A percentile compares a stretch with the other conserved stretches of the same genome.
These are phyloP conservation scores for Macroventuria anomochaeta DNA, from an alignment of 2,329 filamentous ascomycete genomes.

Conservation along the genomic window DNA sequence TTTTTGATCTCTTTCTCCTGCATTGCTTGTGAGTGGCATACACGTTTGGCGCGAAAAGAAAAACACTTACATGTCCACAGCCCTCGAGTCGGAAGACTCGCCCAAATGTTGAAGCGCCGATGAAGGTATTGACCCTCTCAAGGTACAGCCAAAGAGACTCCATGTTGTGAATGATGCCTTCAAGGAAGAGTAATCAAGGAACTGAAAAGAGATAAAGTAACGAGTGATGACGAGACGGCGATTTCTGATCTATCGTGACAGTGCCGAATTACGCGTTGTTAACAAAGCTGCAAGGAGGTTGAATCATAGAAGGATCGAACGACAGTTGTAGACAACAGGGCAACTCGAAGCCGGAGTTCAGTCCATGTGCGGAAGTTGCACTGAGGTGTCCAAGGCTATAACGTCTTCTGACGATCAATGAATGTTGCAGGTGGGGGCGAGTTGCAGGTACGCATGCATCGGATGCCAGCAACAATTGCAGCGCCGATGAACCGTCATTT, in stretches of 20 bases:
- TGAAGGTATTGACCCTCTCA: slow-evolving; percentile 32
- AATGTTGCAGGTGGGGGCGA: slow-evolving; percentile 13
- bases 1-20: slow-evolving; percentile 74
- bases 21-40: slow-evolving; percentile 20
- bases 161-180: slow-evolving; percentile 28
- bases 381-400: slow-evolving; percentile 5
- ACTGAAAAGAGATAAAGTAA: not conserved
- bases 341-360: not conserved
- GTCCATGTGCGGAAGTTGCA: not conserved
- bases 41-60: not conserved
- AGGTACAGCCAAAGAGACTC: slow-evolving; percentile 24
- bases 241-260: slow-evolving; percentile 8
- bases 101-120: slow-evolving; percentile 47
- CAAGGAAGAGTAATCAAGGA: not conserved
- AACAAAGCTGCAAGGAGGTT: not conserved
- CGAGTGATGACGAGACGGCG: not conserved
- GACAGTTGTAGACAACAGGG: not conserved
- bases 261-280: slow-evolving; percentile 5
- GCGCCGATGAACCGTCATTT: slow-evolving; percentile 29
- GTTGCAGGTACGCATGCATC: slow-evolving; percentile 24
- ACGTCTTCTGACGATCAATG: slow-evolving; percentile 6
- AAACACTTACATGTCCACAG: slow-evolving; percentile 74
- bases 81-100: slow-evolving; percentile 76
- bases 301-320: not conserved
- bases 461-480: slow-evolving; percentile 4